Evolutionary conservation across 2,329 filamentous ascomycete species (phyloP), one percentile per base, ranked within the genome.

Genomic region (Dactylellina cionopaga): DNA sequence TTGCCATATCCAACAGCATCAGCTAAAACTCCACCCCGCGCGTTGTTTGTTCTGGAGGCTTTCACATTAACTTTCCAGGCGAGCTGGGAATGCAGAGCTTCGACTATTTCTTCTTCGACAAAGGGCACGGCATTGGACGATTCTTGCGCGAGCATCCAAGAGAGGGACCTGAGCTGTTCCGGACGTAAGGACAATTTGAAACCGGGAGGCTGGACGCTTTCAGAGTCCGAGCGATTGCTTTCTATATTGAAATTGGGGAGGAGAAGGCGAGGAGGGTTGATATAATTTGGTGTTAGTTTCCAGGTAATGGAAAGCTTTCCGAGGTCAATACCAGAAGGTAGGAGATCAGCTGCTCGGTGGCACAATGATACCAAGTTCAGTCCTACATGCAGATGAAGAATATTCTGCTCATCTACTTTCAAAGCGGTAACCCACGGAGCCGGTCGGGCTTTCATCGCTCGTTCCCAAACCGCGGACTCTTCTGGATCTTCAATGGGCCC

Each of bases 1-100:
- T 91, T 90, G 0, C 89, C 89, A 76, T 88, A 90, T 0, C 86
- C 88, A 31, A 89, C 87, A 44, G 86, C 82, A 76, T 89, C 87
- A 1, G 87, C 87, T 31, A 89, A 81, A 15, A 90, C 82, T 3
- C 88, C 88, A 10, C 88, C 88, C 15, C 82, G 83, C 39, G 88
- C 73, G 29, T 69, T 33, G 56, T 81, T 51, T n/a, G 78, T 22
- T 33, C 81, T 77, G 68, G 82, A 75, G n/a, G 83, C 84, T n/a
- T 78, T 79, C 0, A 81, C 86, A 77, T 89, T 87, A 1, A 83
- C 83, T 65, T 85, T 83, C 85, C 86, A 89, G 9, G 83, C 82
- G 27, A 88, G 76, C 19, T 81, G 77, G 0, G 80, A 76, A 10
- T 88, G 77, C 0, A 83, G 70, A 1, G 82, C 83, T 77, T 90